phyloP scores from a whole-genome alignment of 2,329 filamentous ascomycete genomes.

The Stemphylium lycopersici region DNA sequence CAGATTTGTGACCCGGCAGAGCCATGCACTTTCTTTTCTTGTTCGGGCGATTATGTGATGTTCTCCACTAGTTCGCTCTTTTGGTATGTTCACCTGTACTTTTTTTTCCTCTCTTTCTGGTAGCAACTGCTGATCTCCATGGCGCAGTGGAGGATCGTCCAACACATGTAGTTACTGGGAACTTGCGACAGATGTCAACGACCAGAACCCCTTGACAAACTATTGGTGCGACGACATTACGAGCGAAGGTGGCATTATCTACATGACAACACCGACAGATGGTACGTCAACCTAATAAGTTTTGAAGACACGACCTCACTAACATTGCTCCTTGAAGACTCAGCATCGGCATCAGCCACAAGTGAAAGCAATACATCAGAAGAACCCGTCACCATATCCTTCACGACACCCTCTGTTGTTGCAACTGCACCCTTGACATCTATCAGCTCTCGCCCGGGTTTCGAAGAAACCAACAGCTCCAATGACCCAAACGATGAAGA shows the following conservation, averaged over 20 bases:
- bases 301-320: not conserved
- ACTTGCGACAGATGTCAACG: constrained; percentile 14
- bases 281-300: not conserved
- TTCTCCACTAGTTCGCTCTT: constrained; percentile 2
- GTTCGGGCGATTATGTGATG: constrained; percentile 10
- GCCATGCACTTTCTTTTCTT: constrained; percentile 18
- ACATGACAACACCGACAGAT: constrained; percentile 13
- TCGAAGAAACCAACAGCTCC: not conserved
- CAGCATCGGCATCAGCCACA: not conserved
- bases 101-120: not conserved
- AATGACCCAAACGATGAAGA: not conserved
- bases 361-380: not conserved
- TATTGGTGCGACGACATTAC: constrained; percentile 22
- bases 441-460: not conserved
- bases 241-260: constrained; percentile 11
- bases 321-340: not conserved
- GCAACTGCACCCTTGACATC: not conserved
- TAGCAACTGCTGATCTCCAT: not conserved
- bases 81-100: constrained; percentile 8
- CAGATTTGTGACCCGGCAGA: constrained; percentile 8
- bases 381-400: not conserved
- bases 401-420: not conserved
- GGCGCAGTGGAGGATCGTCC: constrained; percentile 8
- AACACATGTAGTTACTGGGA: constrained; percentile 17
- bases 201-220: constrained; percentile 16